These are phyloP conservation scores for Tremellales sp. DNA, from an alignment of 1,284 basidiomycete genomes.

Conservation along the genomic window DNA sequence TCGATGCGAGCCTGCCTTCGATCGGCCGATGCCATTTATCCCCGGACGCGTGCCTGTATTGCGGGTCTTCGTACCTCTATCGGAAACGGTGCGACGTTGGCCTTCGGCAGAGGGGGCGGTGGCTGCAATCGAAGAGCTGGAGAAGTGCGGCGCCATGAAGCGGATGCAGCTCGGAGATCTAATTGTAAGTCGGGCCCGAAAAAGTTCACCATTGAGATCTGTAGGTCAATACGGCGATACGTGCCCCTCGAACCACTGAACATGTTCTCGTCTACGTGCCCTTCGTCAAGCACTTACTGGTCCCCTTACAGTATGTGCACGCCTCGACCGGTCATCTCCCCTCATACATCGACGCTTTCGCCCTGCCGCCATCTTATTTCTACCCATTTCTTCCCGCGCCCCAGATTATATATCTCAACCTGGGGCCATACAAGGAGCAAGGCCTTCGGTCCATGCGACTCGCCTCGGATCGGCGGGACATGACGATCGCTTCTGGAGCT, in stretches of 20 bases:
- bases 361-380: slow-evolving; percentile 48
- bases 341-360: slow-evolving; percentile 41
- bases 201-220: neutral
- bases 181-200: slow-evolving; percentile 25
- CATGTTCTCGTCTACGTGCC: slow-evolving; percentile 43
- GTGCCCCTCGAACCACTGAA: slow-evolving; percentile 32
- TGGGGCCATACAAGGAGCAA: slow-evolving; percentile 39
- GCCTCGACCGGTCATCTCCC: slow-evolving; percentile 41
- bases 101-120: slow-evolving; percentile 45
- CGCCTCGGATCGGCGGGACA: slow-evolving; percentile 46
- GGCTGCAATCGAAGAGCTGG: slow-evolving; percentile 39
- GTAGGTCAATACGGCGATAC: slow-evolving; percentile 43
- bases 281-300: slow-evolving; percentile 36
- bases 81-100: slow-evolving; percentile 37
- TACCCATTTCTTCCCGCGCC: slow-evolving; percentile 44
- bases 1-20: slow-evolving; percentile 42
- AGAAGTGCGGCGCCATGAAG: slow-evolving; percentile 44
- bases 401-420: slow-evolving; percentile 45
- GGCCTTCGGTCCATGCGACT: slow-evolving; percentile 37
- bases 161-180: slow-evolving; percentile 45
- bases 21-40: slow-evolving; percentile 42
- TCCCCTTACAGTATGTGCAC: slow-evolving; percentile 44
- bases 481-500: slow-evolving; percentile 43
- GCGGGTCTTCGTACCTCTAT: slow-evolving; percentile 45
- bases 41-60: slow-evolving; percentile 44